Conservation (phyloP, 352 stramenopile genomes). For the Aphanomyces astaci region DNA sequence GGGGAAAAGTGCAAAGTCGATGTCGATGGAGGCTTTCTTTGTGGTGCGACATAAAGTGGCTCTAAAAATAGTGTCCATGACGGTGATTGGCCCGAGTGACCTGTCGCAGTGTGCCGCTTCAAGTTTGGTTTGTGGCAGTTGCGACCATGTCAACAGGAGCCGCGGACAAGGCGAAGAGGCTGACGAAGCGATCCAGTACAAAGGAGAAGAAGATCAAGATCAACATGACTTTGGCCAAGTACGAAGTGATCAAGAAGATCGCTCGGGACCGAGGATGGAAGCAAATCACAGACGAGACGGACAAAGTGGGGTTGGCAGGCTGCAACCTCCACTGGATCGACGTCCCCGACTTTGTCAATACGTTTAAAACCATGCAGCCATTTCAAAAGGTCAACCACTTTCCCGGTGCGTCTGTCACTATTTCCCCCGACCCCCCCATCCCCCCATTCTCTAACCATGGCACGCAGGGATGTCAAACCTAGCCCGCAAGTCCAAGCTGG, state of each 20-base stretch:
- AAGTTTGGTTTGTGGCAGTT: neutral
- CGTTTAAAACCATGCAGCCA: conserved; percentile 82
- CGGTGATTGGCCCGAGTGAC: neutral
- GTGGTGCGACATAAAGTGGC: no score
- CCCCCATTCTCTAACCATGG: neutral
- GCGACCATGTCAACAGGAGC: neutral
- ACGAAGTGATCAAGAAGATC: conserved; percentile 78
- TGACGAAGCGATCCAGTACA: neutral
- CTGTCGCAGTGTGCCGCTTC: neutral
- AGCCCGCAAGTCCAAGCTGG: conserved; percentile 91
- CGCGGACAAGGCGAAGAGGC: neutral
- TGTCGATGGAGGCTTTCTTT: no score
- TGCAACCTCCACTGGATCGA: conserved; percentile 96
- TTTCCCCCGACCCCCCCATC: neutral
- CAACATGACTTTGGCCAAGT: conserved; percentile 67
- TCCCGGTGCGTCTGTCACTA: conserved; percentile 30
- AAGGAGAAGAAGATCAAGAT: conserved; percentile 33
- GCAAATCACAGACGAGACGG: conserved; percentile 61
- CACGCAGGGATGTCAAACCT: conserved; percentile 87
- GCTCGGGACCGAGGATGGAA: conserved; percentile 66
- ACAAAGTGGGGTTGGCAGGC: conserved; percentile 45
- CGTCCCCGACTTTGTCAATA: conserved; percentile 83
- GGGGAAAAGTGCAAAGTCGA: no score
- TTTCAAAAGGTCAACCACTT: conserved; percentile 96
- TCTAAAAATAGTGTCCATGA: neutral